Percentiles rank a stretch among this genome's conserved stretches.
Conservation (phyloP, 257 asterid species). For the Knoxia roxburghii region DNA sequence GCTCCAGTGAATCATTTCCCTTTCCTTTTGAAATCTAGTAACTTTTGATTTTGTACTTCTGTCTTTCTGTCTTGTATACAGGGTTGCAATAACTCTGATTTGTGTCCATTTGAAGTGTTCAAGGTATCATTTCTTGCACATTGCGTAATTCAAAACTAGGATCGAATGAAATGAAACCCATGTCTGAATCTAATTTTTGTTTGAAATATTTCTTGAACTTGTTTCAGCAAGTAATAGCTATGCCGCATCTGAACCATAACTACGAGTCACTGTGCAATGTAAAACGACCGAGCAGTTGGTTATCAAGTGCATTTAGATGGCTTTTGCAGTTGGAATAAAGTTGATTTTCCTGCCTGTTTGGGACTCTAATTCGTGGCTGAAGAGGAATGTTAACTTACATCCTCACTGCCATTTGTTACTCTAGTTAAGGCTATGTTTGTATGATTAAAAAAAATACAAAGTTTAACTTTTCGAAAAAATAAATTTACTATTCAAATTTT, state of each 20-base stretch:
- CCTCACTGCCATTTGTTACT: too few relatives aligned
- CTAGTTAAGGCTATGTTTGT: too few relatives aligned
- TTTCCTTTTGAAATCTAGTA: not conserved
- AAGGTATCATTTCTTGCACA: conserved; percentile 42
- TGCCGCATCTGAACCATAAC: conserved; percentile 73
- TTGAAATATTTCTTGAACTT: conserved; percentile 8
- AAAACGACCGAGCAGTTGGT: conserved; percentile 20
- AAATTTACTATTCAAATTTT: too few relatives aligned
- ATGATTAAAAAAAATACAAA: too few relatives aligned
- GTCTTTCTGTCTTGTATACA: conserved; percentile 15
- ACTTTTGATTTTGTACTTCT: not conserved
- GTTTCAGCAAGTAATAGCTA: conserved; percentile 65
- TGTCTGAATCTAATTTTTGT: not conserved
- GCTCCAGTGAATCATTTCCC: not conserved
- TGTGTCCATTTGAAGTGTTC: conserved; percentile 75
- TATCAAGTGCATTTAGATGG: conserved; percentile 43
- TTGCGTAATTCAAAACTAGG: not conserved
- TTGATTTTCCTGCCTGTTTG: conserved; percentile 20
- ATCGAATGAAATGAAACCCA: not conserved
- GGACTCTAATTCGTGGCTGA: conserved; percentile 36
- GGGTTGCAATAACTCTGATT: conserved; percentile 71
- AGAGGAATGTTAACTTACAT: not conserved
- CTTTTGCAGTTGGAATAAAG: conserved; percentile 32
- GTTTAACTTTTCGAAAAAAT: too few relatives aligned
- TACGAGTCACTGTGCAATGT: conserved; percentile 52